A percentile compares a stretch with the other conserved stretches of the same genome.
Conservation (phyloP, 352 stramenopile species). For the Pythium sp. region DNA sequence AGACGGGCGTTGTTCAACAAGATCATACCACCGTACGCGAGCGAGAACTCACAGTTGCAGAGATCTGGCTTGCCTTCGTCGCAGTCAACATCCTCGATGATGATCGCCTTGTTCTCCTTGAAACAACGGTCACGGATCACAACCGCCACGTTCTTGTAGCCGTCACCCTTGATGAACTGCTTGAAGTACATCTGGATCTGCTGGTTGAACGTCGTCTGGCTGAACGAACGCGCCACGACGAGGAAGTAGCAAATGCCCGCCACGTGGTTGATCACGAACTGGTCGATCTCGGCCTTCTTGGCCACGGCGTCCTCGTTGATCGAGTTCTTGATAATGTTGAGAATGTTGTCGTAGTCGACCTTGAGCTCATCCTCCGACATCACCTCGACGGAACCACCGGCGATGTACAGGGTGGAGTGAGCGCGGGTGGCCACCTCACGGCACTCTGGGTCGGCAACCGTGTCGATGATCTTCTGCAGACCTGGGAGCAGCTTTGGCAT, state of each 20-base stretch:
- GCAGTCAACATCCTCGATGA: conserved; percentile 95
- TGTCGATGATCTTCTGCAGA: conserved; percentile 95
- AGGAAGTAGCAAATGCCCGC: conserved; percentile 84
- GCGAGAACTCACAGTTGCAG: conserved; percentile 99
- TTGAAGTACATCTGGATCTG: conserved; percentile 90
- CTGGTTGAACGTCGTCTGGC: conserved; percentile 93
- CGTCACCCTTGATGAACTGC: conserved; percentile 61
- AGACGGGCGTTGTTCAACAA: conserved; percentile 91
- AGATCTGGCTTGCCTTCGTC: conserved; percentile 97
- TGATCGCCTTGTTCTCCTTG: conserved; percentile 90
- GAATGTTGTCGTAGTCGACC: conserved; percentile 86
- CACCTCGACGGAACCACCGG: conserved; percentile 91
- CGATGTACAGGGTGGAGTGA: conserved; percentile 93
- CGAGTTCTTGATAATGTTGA: conserved; percentile 76
- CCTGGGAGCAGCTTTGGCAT: conserved; percentile 96
- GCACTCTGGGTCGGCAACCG: conserved; percentile 96
- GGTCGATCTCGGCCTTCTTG: conserved; percentile 88
- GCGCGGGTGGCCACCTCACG: conserved; percentile 94
- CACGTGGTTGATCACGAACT: conserved; percentile 89
- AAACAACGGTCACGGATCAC: conserved; percentile 84
- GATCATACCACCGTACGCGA: conserved; percentile 94
- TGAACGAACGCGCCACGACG: conserved; percentile 91
- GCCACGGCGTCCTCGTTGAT: conserved; percentile 70
- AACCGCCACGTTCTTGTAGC: conserved; percentile 63
- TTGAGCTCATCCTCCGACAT: conserved; percentile 88